Evolutionary conservation across 441 rosid species (phyloP).

Genomic region (Theobroma grandiflorum): DNA sequence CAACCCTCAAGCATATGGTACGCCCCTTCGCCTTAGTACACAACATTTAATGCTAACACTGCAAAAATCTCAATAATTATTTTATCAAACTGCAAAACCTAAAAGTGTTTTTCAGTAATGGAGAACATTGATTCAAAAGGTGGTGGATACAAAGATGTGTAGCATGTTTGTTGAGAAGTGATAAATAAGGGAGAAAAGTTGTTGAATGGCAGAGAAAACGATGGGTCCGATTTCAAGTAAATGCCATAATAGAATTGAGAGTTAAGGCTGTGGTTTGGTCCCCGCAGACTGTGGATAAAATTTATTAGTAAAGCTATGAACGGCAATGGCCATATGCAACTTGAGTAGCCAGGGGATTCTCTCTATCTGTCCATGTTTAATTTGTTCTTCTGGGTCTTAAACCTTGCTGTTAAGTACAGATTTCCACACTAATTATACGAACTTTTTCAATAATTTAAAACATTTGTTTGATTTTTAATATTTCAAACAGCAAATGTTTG

Average conservation of each 20-base stretch:
- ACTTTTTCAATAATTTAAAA: not conserved
- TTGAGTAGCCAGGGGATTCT: not conserved
- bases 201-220: not conserved
- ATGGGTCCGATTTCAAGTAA: conserved; percentile 12
- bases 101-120: not conserved
- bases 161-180: not conserved
- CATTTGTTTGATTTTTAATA: not conserved
- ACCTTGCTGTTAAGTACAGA: not conserved
- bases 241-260: not conserved
- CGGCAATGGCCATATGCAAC: not conserved
- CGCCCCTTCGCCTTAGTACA: not conserved
- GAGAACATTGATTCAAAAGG: not conserved
- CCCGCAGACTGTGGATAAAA: conserved; percentile 10
- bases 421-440: not conserved
- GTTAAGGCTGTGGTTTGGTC: conserved; percentile 18
- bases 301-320: conserved; percentile 25
- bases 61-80: not conserved
- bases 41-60: not conserved
- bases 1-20: conserved; percentile 76
- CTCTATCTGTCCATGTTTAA: not conserved
- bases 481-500: too few species aligned
- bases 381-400: not conserved
- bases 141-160: not conserved
- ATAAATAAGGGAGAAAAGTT: not conserved
- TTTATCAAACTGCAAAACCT: not conserved